phyloP scores from a whole-genome alignment of 768 basidiomycete species.

The Kwoniella heveanensis region DNA sequence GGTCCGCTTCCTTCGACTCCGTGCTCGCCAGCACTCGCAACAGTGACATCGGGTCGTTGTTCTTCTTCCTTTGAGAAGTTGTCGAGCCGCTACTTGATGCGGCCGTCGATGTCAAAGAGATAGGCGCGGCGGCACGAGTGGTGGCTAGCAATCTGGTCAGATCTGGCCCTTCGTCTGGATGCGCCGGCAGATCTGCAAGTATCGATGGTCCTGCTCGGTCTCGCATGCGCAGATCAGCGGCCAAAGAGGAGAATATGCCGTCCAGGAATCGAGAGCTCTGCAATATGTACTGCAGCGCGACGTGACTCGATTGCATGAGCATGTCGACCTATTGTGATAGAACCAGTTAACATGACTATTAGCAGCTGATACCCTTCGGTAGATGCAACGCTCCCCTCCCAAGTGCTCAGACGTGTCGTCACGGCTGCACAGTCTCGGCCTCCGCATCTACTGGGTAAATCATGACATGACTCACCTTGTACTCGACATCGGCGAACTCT shows the following conservation, averaged over 20 bases:
- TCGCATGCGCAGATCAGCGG: slow-evolving; percentile 45
- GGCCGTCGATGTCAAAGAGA: slow-evolving; percentile 14
- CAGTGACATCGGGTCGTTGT: slow-evolving; percentile 45
- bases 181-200: background rate
- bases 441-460: background rate
- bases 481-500: slow-evolving; percentile 54
- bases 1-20: slow-evolving; percentile 36
- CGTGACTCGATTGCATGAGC: slow-evolving; percentile 45
- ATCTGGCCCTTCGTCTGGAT: slow-evolving; percentile 34
- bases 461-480: slow-evolving; percentile 42
- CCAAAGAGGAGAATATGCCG: slow-evolving; percentile 52
- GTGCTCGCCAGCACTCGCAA: slow-evolving; percentile 46
- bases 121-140: slow-evolving; percentile 8
- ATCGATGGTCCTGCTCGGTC: slow-evolving; percentile 23
- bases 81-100: background rate
- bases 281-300: slow-evolving; percentile 50
- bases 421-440: too few relatives aligned
- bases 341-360: too few relatives aligned
- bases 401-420: too few relatives aligned
- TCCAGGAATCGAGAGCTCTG: slow-evolving; percentile 53
- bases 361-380: too few relatives aligned
- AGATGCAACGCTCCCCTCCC: too few relatives aligned
- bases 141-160: slow-evolving; percentile 30
- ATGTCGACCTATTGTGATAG: slow-evolving; percentile 44
- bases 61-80: background rate